These are phyloP conservation scores for Pichia phayaonensis DNA, from an alignment of 805 yeast species.

Conservation along the genomic window DNA sequence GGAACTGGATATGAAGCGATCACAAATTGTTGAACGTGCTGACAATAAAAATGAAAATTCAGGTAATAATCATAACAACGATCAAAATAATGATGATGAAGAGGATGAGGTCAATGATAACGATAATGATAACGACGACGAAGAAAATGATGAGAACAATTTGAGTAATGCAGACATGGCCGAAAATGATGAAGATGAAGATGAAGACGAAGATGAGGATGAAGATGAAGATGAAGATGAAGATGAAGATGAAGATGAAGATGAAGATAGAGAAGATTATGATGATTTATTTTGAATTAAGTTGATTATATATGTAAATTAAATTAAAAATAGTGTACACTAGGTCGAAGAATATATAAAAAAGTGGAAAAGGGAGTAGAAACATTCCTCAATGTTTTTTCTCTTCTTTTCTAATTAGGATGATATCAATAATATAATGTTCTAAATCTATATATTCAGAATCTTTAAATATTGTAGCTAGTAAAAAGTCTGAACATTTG, in stretches of 20 bases:
- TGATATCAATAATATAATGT: conserved; percentile 22
- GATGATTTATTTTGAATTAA: conserved; percentile 15
- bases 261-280: conserved; percentile 13
- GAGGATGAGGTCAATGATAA: conserved; percentile 33
- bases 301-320: not conserved
- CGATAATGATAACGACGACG: conserved; percentile 24
- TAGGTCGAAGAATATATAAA: not conserved
- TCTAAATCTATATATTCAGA: conserved; percentile 21
- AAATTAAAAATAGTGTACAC: not conserved
- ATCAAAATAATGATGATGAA: conserved; percentile 17
- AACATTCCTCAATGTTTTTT: not conserved
- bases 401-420: conserved; percentile 20
- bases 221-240: not conserved
- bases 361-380: not conserved
- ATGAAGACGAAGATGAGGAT: not conserved
- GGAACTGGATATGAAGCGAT: conserved; percentile 73
- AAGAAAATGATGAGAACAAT: conserved; percentile 26
- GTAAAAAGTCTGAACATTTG: conserved; percentile 17
- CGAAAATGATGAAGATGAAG: no score
- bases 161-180: not conserved
- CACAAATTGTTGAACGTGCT: conserved; percentile 41
- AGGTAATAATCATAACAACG: conserved; percentile 17
- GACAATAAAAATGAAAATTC: conserved; percentile 15
- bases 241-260: conserved; percentile 6
- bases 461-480: conserved; percentile 16